A percentile compares a stretch with the other conserved stretches of the same genome.
phyloP scores from a whole-genome alignment of 2,329 filamentous ascomycete species.

The Alternaria solani region DNA sequence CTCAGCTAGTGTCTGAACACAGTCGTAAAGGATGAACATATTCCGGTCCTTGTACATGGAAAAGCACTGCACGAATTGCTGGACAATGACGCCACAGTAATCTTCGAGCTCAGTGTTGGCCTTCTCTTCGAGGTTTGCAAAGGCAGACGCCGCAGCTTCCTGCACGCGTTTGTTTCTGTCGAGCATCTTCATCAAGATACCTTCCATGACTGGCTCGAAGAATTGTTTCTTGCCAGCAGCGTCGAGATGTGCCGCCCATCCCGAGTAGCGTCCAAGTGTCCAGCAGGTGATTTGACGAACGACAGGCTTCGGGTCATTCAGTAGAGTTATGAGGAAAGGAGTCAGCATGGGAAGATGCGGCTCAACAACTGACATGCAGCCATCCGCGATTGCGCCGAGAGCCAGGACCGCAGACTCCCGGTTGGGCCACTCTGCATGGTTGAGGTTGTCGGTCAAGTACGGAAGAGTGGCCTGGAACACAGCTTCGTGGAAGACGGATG shows the following conservation, averaged over 20 bases:
- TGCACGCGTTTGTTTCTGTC: conserved; percentile 98
- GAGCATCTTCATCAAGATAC: conserved; percentile 91
- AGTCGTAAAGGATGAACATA: conserved; percentile 99
- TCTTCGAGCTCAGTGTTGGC: conserved; percentile 80
- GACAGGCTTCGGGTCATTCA: conserved; percentile 86
- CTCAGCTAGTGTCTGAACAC: conserved; percentile 95
- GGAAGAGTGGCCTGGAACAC: conserved; percentile 93
- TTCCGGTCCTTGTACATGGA: conserved; percentile 97
- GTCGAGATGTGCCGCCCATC: conserved; percentile 83
- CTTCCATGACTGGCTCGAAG: conserved; percentile 97
- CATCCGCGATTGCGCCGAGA: conserved; percentile 92
- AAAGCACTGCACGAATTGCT: conserved; percentile 92
- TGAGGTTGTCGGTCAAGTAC: conserved; percentile 88
- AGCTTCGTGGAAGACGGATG: conserved; percentile 83
- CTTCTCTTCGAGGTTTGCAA: conserved; percentile 95
- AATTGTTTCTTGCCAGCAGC: conserved; percentile 75
- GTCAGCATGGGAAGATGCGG: conserved; percentile 91
- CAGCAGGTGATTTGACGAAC: conserved; percentile 98
- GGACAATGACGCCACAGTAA: conserved; percentile 88
- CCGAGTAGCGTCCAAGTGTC: conserved; percentile 92
- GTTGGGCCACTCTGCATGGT: conserved; percentile 87
- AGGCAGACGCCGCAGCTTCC: conserved; percentile 93
- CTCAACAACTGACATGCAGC: conserved; percentile 87
- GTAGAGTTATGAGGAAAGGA: conserved; percentile 84
- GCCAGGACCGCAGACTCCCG: conserved; percentile 94